Base-by-base conservation (phyloP, 306 rosid genomes). In the Sesbania bispinosa region DNA sequence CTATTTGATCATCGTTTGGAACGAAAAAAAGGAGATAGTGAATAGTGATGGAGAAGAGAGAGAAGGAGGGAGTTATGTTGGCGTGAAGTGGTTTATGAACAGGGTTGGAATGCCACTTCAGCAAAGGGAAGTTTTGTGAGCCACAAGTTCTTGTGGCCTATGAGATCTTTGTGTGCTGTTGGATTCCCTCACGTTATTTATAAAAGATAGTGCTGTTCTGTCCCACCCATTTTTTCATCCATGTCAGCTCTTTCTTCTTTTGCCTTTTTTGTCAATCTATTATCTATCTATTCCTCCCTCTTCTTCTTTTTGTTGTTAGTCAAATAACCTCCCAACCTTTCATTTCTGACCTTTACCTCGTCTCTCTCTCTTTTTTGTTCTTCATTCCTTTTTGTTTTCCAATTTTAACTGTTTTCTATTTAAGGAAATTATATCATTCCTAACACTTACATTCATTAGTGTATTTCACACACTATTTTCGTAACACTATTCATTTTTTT, bases 121-220 rank as follows among this genome's bases (percentile, higher is more conserved):
- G 74, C 86, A 69, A 70, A 43, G 77, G 50, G 39, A 46, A 63
- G 74, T 77, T 1, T 14, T 85, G 88, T 71, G 90, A 89, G 84
- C 98, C 98, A 92, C 98, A 86, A 89, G 77, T 87, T 86, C 84
- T 65, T 88, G 95, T 89, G 95, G 92, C 81, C 74, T 77, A 69
- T 67, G 79, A 85, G 89, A 89, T 88, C 88, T 86, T 80, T 62
- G 86, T 66, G 81, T 79, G 87, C 82, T 63, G 87, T 83, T 86
- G 87, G 95, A 87, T 88, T 89, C 93, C 85, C 80, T 64, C 77
- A 75, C 84, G 79, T 76, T 81, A 69, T 73, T 77, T 73, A 14
- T 58, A 83, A 88, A n/a, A 83, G 96, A 88, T 82, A 72, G 82
- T 80, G 87, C 83, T 81, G 5, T 57, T 29, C 16, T 77, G 84